These are phyloP conservation scores for Mortierella sp. DNA, from an alignment of 371 early-diverging fungal genomes.

Conservation along the genomic window DNA sequence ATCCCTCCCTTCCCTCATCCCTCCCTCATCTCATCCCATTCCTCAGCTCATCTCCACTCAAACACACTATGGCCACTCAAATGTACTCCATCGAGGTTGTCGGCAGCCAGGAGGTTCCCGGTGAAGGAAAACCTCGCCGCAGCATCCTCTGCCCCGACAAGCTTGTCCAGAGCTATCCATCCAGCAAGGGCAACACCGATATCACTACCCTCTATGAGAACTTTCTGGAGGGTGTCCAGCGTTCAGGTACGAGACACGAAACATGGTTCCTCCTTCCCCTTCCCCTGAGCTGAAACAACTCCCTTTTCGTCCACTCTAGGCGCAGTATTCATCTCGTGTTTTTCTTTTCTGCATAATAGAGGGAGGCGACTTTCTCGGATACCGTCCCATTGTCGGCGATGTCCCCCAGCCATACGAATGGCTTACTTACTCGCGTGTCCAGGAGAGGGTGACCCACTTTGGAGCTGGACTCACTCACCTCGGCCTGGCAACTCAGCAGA, in stretches of 20 bases:
- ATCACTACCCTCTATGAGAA: slow-evolving; percentile 68
- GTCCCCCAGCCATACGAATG: slow-evolving; percentile 72
- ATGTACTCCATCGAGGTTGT: slow-evolving; percentile 35
- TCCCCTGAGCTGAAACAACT: not conserved
- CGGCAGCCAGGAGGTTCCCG: slow-evolving; percentile 33
- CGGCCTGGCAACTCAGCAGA: slow-evolving; percentile 41
- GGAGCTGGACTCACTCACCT: slow-evolving; percentile 71
- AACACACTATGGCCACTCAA: slow-evolving; percentile 8
- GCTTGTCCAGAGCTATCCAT: slow-evolving; percentile 62
- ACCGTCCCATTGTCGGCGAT: slow-evolving; percentile 35
- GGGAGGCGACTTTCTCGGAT: slow-evolving; percentile 43
- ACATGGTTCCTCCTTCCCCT: not conserved
- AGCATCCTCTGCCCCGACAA: slow-evolving; percentile 67
- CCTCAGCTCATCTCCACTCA: not conserved
- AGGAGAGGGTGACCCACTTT: slow-evolving; percentile 75
- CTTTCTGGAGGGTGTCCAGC: slow-evolving; percentile 67
- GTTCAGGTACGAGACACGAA: slow-evolving; percentile 57
- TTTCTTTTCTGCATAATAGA: slow-evolving; percentile 9
- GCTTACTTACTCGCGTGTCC: slow-evolving; percentile 78
- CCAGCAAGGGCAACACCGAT: not conserved
- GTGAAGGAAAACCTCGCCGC: slow-evolving; percentile 67
- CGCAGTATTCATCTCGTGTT: not conserved
- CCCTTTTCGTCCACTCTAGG: not conserved
- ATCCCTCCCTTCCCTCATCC: not conserved
- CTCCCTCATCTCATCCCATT: not conserved